Conservation (phyloP, 306 rosid genomes). For the Castanea mollissima region DNA sequence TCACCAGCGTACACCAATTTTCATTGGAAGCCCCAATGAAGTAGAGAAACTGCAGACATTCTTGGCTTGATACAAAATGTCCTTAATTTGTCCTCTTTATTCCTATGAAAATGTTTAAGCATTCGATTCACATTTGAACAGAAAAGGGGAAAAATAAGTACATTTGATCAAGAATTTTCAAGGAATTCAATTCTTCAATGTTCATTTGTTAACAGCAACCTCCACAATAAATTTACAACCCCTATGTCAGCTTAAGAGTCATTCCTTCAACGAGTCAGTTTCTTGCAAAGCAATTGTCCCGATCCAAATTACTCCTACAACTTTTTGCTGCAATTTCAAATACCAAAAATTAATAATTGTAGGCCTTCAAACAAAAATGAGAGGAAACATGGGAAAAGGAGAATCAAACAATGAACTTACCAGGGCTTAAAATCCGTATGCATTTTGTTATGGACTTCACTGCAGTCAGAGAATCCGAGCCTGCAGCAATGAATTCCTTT, state of each 20-base stretch:
- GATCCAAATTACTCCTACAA: conserved; percentile 23
- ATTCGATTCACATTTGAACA: background rate
- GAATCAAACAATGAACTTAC: conserved; percentile 28
- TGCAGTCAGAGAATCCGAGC: conserved; percentile 48
- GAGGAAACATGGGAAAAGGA: background rate
- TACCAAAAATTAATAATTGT: background rate
- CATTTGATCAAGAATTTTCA: background rate
- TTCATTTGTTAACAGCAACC: background rate
- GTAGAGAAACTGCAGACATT: conserved; percentile 30
- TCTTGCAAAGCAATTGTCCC: conserved; percentile 28
- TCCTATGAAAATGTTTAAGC: background rate
- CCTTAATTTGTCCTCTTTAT: background rate
- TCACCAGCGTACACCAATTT: conserved; percentile 40
- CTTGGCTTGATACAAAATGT: conserved; percentile 20
- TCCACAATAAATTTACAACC: background rate
- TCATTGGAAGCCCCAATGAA: conserved; percentile 40
- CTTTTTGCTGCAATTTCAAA: conserved; percentile 44
- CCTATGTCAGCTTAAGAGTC: conserved; percentile 24
- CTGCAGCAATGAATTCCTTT: conserved; percentile 33
- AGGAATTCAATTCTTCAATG: background rate
- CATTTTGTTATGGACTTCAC: conserved; percentile 59
- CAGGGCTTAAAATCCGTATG: conserved; percentile 64
- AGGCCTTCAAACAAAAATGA: background rate
- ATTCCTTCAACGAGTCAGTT: conserved; percentile 22
- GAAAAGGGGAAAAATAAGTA: background rate